Percentiles rank a stretch among this genome's conserved stretches.
These are phyloP conservation scores for Wickerhamomyces canadensis DNA, from an alignment of 805 yeast species.

Conservation along the genomic window DNA sequence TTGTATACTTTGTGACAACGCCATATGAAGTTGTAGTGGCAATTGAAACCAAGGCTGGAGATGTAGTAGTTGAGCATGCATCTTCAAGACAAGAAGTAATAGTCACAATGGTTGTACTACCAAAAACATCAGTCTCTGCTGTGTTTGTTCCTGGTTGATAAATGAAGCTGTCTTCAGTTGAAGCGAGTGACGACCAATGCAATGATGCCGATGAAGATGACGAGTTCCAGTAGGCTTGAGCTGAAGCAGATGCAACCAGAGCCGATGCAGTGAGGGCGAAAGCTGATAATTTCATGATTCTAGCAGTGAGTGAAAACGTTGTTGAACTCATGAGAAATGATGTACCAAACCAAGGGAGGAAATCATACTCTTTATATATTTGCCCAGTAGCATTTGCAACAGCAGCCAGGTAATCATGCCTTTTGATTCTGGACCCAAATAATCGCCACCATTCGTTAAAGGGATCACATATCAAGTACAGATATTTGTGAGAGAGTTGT, in stretches of 20 bases:
- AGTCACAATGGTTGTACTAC: conserved; percentile 15
- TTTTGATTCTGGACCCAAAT: too few relatives aligned
- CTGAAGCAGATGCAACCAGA: neutral
- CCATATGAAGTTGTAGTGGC: conserved; percentile 31
- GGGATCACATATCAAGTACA: neutral
- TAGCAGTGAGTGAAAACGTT: neutral
- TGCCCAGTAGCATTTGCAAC: too few relatives aligned
- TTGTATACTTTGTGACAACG: conserved; percentile 20
- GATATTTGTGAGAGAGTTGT: conserved; percentile 1
- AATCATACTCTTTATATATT: too few relatives aligned
- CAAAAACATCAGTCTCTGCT: neutral
- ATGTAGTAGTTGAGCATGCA: conserved; percentile 10
- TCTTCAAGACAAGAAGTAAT: conserved; percentile 17
- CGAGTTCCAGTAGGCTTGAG: conserved; percentile 4
- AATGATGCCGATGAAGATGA: neutral
- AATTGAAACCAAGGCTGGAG: conserved; percentile 18
- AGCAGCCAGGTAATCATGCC: too few relatives aligned
- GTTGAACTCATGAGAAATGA: neutral
- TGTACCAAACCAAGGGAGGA: too few relatives aligned
- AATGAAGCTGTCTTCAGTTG: conserved; percentile 7
- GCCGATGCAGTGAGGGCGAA: neutral
- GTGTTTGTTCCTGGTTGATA: conserved; percentile 1
- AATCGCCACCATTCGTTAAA: neutral
- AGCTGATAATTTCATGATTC: conserved; percentile 1
- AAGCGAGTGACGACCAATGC: neutral